phyloP scores from a whole-genome alignment of 2,329 filamentous ascomycete species.

The Microdochium nivale region DNA sequence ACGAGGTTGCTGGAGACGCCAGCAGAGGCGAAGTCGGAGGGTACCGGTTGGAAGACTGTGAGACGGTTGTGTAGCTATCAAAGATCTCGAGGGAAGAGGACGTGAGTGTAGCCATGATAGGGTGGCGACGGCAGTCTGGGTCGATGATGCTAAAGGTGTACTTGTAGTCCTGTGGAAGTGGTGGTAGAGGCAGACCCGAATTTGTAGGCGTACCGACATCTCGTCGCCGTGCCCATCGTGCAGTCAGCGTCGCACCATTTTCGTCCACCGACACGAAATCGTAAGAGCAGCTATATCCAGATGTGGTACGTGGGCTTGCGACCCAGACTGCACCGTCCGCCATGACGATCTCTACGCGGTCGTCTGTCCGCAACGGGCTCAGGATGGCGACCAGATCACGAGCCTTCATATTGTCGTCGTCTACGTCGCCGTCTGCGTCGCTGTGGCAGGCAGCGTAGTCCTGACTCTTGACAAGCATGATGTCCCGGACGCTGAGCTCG shows the following conservation, averaged over 20 bases:
- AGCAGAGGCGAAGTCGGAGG: constrained; percentile 32
- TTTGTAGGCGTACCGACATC: constrained; percentile 15
- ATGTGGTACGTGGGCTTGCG: constrained; percentile 33
- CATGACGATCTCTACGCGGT: constrained; percentile 57
- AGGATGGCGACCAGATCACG: constrained; percentile 59
- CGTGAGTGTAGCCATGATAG: constrained; percentile 63
- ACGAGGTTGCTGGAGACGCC: constrained; percentile 7
- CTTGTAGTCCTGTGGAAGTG: constrained; percentile 34
- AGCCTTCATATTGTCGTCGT: constrained; percentile 31
- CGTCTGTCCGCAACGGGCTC: constrained; percentile 48
- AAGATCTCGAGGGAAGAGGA: constrained; percentile 57
- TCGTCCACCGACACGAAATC: constrained; percentile 56
- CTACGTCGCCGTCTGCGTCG: constrained; percentile 22
- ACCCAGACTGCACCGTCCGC: constrained; percentile 53
- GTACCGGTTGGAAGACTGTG: constrained; percentile 36
- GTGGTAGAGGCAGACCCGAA: constrained; percentile 11
- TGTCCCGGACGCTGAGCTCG: constrained; percentile 57
- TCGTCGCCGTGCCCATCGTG: constrained; percentile 58
- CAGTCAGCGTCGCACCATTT: constrained; percentile 49
- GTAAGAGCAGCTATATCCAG: constrained; percentile 41
- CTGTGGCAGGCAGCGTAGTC: constrained; percentile 44
- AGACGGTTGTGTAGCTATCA: constrained; percentile 55
- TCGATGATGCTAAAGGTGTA: constrained; percentile 75
- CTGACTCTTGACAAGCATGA: constrained; percentile 64
- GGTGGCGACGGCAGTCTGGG: constrained; percentile 59